Percentiles rank a stretch among this genome's conserved stretches.
These are phyloP conservation scores for Chrysosporium keratinophilum DNA, from an alignment of 2,329 filamentous ascomycete genomes.

Conservation along the genomic window DNA sequence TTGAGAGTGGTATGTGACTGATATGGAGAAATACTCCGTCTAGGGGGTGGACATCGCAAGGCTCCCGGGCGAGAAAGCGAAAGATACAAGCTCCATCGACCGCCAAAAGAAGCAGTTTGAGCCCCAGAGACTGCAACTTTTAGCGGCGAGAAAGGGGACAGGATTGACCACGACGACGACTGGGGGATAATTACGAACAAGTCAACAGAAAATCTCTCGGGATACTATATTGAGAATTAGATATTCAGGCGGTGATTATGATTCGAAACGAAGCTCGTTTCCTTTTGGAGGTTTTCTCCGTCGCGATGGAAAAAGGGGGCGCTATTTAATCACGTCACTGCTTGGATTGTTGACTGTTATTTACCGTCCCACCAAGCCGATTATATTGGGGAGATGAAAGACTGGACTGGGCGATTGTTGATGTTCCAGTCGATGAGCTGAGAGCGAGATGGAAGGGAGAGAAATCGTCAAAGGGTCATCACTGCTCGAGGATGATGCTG, in stretches of 20 bases:
- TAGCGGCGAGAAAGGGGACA: background rate
- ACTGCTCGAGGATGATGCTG: background rate
- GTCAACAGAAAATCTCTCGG: no score
- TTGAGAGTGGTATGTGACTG: no score
- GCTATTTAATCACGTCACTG: conserved; percentile 7
- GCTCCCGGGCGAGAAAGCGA: background rate
- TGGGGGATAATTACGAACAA: no score
- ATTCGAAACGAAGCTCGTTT: background rate
- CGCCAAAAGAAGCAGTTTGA: background rate
- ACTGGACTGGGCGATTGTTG: background rate
- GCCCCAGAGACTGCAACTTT: background rate
- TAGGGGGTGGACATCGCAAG: background rate
- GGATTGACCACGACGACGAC: background rate
- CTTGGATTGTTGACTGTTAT: background rate
- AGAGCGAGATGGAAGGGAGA: background rate
- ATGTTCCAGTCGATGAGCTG: background rate
- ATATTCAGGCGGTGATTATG: background rate
- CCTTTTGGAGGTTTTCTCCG: background rate
- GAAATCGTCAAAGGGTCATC: background rate
- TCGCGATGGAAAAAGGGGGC: conserved; percentile 5
- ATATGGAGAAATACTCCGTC: background rate
- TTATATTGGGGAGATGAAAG: background rate
- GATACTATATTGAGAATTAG: no score
- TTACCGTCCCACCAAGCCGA: background rate
- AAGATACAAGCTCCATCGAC: background rate